Percentiles rank a stretch among this genome's conserved stretches.
Evolutionary conservation across 1,139 yeast species (phyloP).

Genomic region (Candida sp.): DNA sequence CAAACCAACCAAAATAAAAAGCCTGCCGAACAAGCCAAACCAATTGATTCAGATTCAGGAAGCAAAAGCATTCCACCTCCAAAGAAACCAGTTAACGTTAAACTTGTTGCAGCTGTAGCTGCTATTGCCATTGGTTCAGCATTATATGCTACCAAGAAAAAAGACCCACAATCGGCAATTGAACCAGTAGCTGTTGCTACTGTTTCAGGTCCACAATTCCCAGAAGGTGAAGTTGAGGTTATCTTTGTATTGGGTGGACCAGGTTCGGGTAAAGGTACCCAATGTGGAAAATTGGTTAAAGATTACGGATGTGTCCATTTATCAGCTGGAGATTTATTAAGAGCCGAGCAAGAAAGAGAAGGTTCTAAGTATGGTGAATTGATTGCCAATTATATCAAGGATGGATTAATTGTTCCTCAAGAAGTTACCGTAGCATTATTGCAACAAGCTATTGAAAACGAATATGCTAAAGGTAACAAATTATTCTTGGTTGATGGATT

Average conservation of each 20-base stretch:
- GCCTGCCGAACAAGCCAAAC: constrained; percentile 5
- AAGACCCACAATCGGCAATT: constrained; percentile 43
- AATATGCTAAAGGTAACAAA: constrained; percentile 44
- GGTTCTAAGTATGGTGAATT: constrained; percentile 85
- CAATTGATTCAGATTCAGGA: background rate
- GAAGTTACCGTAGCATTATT: constrained; percentile 87
- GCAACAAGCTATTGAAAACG: constrained; percentile 70
- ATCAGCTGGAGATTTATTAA: constrained; percentile 90
- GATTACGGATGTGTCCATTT: constrained; percentile 84
- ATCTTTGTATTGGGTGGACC: constrained; percentile 89
- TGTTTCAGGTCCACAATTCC: constrained; percentile 40
- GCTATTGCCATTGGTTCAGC: constrained; percentile 47
- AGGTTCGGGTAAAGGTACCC: constrained; percentile 98
- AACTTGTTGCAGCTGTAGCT: constrained; percentile 29
- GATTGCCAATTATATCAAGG: constrained; percentile 79
- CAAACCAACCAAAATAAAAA: background rate
- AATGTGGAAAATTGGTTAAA: constrained; percentile 78
- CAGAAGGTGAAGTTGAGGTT: constrained; percentile 66
- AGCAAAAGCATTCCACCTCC: constrained; percentile 13
- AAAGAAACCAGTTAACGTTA: constrained; percentile 16
- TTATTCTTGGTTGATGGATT: constrained; percentile 89
- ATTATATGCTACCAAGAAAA: constrained; percentile 42
- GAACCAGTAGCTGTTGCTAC: constrained; percentile 29
- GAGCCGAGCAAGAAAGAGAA: constrained; percentile 84
- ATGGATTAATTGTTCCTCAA: constrained; percentile 93